Percentiles rank a stretch among this genome's conserved stretches.
Conservation (phyloP, 768 basidiomycete species). For the Tulasnella sp. region DNA sequence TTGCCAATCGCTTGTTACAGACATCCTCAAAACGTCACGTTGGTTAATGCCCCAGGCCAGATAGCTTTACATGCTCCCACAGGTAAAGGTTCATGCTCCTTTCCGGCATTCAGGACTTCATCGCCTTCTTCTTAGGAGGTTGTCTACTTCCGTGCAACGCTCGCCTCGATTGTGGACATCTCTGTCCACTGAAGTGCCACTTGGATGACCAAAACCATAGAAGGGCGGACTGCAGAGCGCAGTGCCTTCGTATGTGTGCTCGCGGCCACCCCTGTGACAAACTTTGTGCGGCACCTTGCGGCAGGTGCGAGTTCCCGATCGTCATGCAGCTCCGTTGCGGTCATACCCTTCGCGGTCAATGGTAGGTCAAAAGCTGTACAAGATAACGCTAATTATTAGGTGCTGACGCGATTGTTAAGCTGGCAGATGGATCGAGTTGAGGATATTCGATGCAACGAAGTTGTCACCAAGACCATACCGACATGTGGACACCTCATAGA, state of each 20-base stretch:
- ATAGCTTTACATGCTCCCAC: constrained; percentile 43
- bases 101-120: background rate
- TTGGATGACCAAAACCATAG: constrained; percentile 2
- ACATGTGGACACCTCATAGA: constrained; percentile 38
- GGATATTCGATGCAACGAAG: constrained; percentile 32
- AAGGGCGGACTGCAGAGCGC: background rate
- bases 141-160: constrained; percentile 34
- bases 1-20: constrained; percentile 48
- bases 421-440: constrained; percentile 35
- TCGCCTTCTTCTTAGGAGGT: constrained; percentile 33
- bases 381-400: background rate
- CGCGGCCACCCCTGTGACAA: background rate
- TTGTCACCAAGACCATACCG: constrained; percentile 35
- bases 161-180: constrained; percentile 1
- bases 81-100: constrained; percentile 27
- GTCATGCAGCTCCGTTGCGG: constrained; percentile 26
- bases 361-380: background rate
- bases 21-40: constrained; percentile 32
- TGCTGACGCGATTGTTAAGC: constrained; percentile 24
- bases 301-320: constrained; percentile 29
- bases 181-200: constrained; percentile 2
- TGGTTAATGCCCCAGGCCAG: constrained; percentile 40
- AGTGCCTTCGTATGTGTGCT: background rate
- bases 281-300: background rate
- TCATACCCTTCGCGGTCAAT: background rate